Evolutionary conservation across 2,329 filamentous ascomycete species (phyloP).

Genomic region (Fusarium sterilihyphosum): DNA sequence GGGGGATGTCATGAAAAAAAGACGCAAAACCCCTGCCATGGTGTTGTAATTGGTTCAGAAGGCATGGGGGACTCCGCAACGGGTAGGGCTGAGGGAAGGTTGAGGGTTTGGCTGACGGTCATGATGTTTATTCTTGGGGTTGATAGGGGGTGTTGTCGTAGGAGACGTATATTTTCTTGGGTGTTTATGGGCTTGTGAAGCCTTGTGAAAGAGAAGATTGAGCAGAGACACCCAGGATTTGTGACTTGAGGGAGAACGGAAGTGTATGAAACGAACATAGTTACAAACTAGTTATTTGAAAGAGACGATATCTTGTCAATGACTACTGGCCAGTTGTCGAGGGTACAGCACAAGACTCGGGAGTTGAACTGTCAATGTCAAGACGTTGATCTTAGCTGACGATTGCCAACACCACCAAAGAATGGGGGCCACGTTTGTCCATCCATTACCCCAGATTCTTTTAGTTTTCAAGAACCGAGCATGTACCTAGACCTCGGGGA

Average conservation of each 20-base stretch:
- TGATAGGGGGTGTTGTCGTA: conserved; percentile 26
- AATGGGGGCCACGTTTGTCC: background rate
- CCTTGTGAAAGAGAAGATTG: background rate
- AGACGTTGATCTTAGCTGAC: background rate
- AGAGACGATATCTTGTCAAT: background rate
- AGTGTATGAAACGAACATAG: background rate
- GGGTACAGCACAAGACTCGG: background rate
- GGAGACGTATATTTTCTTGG: conserved; percentile 13
- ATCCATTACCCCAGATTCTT: conserved; percentile 16
- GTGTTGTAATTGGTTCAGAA: conserved; percentile 31
- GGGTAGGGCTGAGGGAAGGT: conserved; percentile 36
- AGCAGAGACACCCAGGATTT: background rate
- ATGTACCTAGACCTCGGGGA: background rate
- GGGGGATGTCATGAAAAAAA: conserved; percentile 20
- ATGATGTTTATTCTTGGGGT: conserved; percentile 34
- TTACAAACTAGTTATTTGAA: background rate
- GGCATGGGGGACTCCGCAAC: conserved; percentile 31
- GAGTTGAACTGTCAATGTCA: background rate
- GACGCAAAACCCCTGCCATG: conserved; percentile 32
- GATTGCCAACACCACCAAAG: conserved; percentile 2
- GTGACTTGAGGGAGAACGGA: background rate
- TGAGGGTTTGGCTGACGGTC: conserved; percentile 31
- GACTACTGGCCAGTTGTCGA: background rate
- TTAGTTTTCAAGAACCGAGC: background rate
- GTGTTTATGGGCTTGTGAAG: background rate